A percentile compares a stretch with the other conserved stretches of the same genome.
Conservation (phyloP, 1,139 yeast genomes). For the Ogataea hybrid region DNA sequence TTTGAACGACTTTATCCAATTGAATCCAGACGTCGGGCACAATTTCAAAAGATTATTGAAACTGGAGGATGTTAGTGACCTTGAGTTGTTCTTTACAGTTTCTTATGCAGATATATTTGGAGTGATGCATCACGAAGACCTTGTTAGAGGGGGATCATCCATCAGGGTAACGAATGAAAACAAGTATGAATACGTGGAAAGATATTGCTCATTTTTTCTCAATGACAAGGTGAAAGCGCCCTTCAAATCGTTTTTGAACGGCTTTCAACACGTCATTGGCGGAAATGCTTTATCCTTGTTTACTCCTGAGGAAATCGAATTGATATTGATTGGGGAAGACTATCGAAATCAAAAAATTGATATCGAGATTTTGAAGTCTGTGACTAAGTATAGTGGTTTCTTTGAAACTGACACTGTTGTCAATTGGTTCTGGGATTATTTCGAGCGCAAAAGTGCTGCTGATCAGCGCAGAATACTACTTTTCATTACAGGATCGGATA, state of each 20-base stretch:
- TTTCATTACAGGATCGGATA: conserved; percentile 87
- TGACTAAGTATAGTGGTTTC: conserved; percentile 75
- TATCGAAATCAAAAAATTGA: conserved; percentile 53
- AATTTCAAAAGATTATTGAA: conserved; percentile 56
- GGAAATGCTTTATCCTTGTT: conserved; percentile 80
- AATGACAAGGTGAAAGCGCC: conserved; percentile 52
- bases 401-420: conserved; percentile 43
- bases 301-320: conserved; percentile 76
- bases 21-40: conserved; percentile 65
- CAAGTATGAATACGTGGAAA: conserved; percentile 56
- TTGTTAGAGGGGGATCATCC: conserved; percentile 56
- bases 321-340: conserved; percentile 75
- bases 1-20: conserved; percentile 60
- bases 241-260: conserved; percentile 58
- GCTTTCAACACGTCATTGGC: conserved; percentile 74
- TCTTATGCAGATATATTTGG: conserved; percentile 42
- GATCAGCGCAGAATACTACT: conserved; percentile 63
- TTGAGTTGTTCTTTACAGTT: conserved; percentile 50
- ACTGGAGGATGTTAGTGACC: conserved; percentile 37
- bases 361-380: conserved; percentile 60
- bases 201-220: conserved; percentile 60
- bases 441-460: conserved; percentile 42
- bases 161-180: conserved; percentile 55
- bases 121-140: conserved; percentile 40
- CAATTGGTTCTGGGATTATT: conserved; percentile 84